These are phyloP conservation scores for Colletotrichum tropicicola DNA, from an alignment of 2,329 filamentous ascomycete species.

Conservation along the genomic window DNA sequence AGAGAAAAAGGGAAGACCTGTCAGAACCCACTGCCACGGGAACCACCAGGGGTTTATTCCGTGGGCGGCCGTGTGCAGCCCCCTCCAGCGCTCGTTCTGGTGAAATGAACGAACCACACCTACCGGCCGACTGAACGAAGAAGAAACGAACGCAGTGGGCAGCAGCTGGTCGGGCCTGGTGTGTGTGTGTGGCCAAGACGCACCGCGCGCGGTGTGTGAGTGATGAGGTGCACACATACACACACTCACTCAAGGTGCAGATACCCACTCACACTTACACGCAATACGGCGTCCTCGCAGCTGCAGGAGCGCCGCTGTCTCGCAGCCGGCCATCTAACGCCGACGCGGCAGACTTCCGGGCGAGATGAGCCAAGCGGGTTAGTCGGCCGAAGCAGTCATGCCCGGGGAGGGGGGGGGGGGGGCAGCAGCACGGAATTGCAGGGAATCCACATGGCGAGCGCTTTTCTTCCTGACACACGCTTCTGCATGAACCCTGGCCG, in stretches of 20 bases:
- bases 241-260: neutral
- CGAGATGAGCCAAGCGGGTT: conserved; percentile 1
- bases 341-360: conserved; percentile 11
- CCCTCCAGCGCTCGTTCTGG: neutral
- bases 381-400: conserved; percentile 1
- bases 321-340: neutral
- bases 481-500: conserved; percentile 24
- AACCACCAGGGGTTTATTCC: neutral
- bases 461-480: conserved; percentile 13
- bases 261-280: neutral
- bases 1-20: neutral
- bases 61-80: neutral
- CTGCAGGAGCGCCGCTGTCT: neutral
- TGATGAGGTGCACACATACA: neutral
- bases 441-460: conserved; percentile 8
- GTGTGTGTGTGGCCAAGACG: conserved; percentile 1
- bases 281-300: neutral
- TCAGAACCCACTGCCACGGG: neutral
- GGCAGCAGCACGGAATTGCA: neutral
- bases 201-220: conserved; percentile 2
- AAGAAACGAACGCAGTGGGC: conserved; percentile 10
- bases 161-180: conserved; percentile 4
- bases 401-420: no score
- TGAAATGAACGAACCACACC: neutral
- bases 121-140: neutral